Percentiles rank a stretch among this genome's conserved stretches.
Conservation (phyloP, 1,139 yeast genomes). For the Pichia sp. region DNA sequence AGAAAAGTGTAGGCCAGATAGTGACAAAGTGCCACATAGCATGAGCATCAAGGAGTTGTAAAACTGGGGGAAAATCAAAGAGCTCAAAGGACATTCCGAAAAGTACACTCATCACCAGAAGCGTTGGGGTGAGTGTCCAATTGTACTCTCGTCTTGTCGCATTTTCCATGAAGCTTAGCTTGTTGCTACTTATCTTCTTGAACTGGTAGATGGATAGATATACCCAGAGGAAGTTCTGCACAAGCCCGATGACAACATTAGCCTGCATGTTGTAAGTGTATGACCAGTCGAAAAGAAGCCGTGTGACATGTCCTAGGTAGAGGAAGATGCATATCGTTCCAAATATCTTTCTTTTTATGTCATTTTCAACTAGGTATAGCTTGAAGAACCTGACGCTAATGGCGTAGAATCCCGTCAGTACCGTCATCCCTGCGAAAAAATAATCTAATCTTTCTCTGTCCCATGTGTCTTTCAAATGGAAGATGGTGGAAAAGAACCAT, state of each 20-base stretch:
- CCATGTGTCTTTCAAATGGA: conserved; percentile 79
- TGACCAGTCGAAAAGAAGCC: conserved; percentile 74
- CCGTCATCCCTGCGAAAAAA: conserved; percentile 88
- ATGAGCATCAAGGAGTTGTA: conserved; percentile 80
- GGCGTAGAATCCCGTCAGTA: conserved; percentile 70
- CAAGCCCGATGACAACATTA: conserved; percentile 69
- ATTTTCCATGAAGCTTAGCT: conserved; percentile 28
- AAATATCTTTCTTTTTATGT: conserved; percentile 33
- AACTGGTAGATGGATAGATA: conserved; percentile 18
- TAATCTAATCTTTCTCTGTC: conserved; percentile 85
- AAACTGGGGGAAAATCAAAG: conserved; percentile 79
- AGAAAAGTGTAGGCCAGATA: conserved; percentile 48
- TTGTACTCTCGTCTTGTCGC: conserved; percentile 26
- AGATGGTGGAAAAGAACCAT: conserved; percentile 80
- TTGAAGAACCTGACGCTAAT: conserved; percentile 55
- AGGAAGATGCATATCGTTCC: conserved; percentile 42
- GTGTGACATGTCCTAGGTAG: conserved; percentile 59
- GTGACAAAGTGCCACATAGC: conserved; percentile 88
- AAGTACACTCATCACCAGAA: conserved; percentile 48
- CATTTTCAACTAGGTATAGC: conserved; percentile 42
- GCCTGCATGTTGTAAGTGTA: conserved; percentile 94
- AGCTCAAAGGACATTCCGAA: conserved; percentile 83
- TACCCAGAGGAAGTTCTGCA: conserved; percentile 61
- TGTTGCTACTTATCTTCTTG: conserved; percentile 25
- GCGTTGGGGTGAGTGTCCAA: conserved; percentile 50